Conservation (phyloP, 2,329 filamentous ascomycete genomes). For the Fusarium protoensiforme region DNA sequence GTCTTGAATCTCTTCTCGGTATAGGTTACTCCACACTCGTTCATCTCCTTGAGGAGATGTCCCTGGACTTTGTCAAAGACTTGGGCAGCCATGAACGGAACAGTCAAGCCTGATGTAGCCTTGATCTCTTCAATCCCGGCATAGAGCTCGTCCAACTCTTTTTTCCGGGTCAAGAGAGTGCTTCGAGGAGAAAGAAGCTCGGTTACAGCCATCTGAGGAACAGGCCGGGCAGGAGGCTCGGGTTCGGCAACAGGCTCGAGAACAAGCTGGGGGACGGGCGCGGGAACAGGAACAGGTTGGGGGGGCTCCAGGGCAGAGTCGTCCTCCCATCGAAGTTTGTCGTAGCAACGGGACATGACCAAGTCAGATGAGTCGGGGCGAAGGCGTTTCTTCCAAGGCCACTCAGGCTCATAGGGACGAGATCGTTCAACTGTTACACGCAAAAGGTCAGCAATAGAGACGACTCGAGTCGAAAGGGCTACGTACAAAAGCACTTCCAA, state of each 20-base stretch:
- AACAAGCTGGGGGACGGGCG: not conserved
- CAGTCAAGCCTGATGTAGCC: not conserved
- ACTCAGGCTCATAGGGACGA: not conserved
- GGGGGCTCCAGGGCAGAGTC: not conserved
- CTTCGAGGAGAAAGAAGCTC: not conserved
- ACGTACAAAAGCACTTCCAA: conserved; percentile 8
- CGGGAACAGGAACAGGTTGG: not conserved
- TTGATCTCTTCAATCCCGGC: not conserved
- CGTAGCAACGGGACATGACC: not conserved
- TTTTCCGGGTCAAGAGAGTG: not conserved
- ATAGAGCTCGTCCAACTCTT: not conserved
- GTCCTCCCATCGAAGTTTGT: not conserved
- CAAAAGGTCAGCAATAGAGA: not conserved
- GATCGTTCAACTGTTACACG: not conserved
- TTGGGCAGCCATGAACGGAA: not conserved
- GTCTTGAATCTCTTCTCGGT: not conserved
- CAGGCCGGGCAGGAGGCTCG: not conserved
- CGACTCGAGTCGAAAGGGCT: not conserved
- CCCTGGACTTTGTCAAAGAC: not conserved
- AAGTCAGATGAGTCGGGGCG: not conserved
- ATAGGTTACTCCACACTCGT: not conserved
- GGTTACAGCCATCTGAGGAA: not conserved
- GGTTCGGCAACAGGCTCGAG: not conserved
- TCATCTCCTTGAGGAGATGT: not conserved
- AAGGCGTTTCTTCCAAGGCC: not conserved